Conservation (phyloP, 208 protist species). For the Leishmania guyanensis region DNA sequence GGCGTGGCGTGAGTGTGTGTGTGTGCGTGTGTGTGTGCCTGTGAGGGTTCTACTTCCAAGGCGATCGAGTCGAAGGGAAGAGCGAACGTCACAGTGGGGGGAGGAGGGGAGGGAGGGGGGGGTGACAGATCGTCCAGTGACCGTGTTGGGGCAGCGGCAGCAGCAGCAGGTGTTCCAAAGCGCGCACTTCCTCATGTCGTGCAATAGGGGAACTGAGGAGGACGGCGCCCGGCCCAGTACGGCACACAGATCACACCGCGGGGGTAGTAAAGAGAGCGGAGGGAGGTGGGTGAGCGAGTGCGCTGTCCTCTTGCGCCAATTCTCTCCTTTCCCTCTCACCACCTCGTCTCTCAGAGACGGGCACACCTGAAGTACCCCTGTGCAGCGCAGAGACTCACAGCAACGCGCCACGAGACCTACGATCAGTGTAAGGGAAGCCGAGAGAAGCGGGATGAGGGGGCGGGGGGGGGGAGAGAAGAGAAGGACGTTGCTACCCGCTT, state of each 20-base stretch:
- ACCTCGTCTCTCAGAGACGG: not conserved
- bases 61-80: not conserved
- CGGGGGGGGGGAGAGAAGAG: not conserved
- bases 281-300: not conserved
- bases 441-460: not conserved
- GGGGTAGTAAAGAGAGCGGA: not conserved
- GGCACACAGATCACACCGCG: not conserved
- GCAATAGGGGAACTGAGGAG: not conserved
- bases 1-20: conserved; percentile 5
- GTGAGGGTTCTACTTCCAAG: not conserved
- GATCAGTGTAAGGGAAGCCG: not conserved
- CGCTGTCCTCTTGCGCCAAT: not conserved
- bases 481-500: not conserved
- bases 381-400: not conserved
- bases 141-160: not conserved
- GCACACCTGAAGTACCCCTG: not conserved
- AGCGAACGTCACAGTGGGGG: not conserved
- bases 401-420: not conserved
- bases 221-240: not conserved
- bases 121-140: not conserved
- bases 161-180: not conserved
- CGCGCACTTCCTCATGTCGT: not conserved
- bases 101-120: not conserved
- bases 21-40: not conserved
- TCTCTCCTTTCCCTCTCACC: not conserved